A percentile compares a stretch with the other conserved stretches of the same genome.
phyloP scores from a whole-genome alignment of 805 yeast genomes.

The Suhomyces sp. region DNA sequence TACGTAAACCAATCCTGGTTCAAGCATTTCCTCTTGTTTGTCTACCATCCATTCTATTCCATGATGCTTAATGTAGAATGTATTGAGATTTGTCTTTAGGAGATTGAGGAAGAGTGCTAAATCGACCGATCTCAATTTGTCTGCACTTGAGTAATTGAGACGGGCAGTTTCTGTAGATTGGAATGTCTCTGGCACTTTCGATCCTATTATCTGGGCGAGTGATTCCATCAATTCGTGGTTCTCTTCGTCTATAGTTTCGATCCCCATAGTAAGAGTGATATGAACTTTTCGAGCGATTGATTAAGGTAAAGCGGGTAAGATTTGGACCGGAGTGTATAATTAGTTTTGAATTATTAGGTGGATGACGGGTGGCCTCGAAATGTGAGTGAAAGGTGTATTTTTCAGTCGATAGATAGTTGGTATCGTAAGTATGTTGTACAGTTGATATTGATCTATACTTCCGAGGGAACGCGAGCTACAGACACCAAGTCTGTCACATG shows the following conservation, averaged over 20 bases:
- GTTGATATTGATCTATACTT: too few species aligned
- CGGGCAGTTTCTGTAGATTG: neutral
- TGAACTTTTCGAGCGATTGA: too few species aligned
- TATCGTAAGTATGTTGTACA: too few species aligned
- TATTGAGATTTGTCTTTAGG: constrained; percentile 28
- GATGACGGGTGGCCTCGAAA: too few species aligned
- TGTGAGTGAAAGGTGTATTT: too few species aligned
- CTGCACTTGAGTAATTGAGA: constrained; percentile 1
- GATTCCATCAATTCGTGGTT: constrained; percentile 8
- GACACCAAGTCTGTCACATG: too few species aligned
- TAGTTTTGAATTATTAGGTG: too few species aligned
- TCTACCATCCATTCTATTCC: constrained; percentile 44
- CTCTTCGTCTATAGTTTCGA: constrained; percentile 8
- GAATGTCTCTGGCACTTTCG: neutral
- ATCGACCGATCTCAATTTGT: constrained; percentile 1
- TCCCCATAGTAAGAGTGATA: too few species aligned
- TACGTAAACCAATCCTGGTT: constrained; percentile 46
- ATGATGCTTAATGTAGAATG: constrained; percentile 23
- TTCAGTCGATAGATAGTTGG: too few species aligned
- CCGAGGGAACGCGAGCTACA: too few species aligned
- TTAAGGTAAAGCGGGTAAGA: too few species aligned
- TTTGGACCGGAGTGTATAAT: too few species aligned
- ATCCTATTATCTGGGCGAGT: neutral
- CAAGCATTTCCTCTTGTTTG: constrained; percentile 47
- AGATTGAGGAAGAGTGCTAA: constrained; percentile 18